phyloP scores from a whole-genome alignment of 768 basidiomycete species.

The Boletus subparvulus region DNA sequence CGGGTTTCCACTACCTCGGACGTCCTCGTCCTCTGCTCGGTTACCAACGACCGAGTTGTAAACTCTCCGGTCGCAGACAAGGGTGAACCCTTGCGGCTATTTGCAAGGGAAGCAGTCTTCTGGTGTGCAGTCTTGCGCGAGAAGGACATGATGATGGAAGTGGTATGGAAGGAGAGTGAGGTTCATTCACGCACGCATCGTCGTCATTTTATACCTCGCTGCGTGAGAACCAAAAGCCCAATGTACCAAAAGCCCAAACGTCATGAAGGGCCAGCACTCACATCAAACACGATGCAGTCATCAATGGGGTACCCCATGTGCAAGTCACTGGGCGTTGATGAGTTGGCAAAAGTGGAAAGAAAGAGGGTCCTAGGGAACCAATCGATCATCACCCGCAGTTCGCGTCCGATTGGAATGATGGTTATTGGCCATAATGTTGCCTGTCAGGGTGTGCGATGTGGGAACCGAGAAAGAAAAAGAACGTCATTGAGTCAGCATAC shows the following conservation, averaged over 20 bases:
- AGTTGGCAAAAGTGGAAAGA: constrained; percentile 11
- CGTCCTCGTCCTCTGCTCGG: constrained; percentile 12
- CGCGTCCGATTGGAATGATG: constrained; percentile 1
- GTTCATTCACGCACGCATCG: background rate
- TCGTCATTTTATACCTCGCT: constrained; percentile 16
- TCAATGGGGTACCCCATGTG: constrained; percentile 4
- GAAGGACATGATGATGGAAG: constrained; percentile 20
- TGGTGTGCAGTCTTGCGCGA: constrained; percentile 9
- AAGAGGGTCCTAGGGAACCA: background rate
- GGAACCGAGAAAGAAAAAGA: background rate
- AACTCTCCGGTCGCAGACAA: constrained; percentile 16
- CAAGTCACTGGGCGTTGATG: constrained; percentile 1
- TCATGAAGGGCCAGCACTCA: background rate
- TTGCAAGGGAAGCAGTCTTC: constrained; percentile 1
- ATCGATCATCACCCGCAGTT: background rate
- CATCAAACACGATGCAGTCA: constrained; percentile 19
- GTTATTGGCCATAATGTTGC: background rate
- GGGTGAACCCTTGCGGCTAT: constrained; percentile 5
- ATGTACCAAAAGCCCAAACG: background rate
- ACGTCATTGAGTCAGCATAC: background rate
- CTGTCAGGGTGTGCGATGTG: background rate
- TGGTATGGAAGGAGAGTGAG: background rate
- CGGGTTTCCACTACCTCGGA: constrained; percentile 17
- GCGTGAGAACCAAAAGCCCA: background rate
- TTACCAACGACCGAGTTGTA: background rate